phyloP scores from a whole-genome alignment of 2,329 filamentous ascomycete genomes.

The Trichoderma oligosporum region DNA sequence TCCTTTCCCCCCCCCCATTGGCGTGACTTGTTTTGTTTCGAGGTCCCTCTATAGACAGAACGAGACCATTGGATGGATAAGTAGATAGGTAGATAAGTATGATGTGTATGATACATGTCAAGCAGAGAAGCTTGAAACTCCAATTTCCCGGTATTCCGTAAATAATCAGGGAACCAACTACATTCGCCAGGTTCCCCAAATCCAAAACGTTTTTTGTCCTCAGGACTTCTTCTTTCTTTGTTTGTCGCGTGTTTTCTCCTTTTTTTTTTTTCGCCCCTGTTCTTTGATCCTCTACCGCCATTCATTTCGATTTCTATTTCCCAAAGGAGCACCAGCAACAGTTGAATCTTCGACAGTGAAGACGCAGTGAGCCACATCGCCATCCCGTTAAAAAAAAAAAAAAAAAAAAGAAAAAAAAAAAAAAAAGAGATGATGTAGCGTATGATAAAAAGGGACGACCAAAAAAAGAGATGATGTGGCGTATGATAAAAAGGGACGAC shows the following conservation, averaged over 20 bases:
- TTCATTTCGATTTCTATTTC: background rate
- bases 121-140: background rate
- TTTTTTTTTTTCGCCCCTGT: background rate
- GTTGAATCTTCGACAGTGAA: background rate
- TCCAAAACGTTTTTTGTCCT: background rate
- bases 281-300: background rate
- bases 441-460: background rate
- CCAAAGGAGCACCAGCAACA: background rate
- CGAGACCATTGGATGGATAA: background rate
- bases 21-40: constrained; percentile 2
- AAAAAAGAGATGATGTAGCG: background rate
- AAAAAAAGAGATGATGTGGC: background rate
- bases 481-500: background rate
- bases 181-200: background rate
- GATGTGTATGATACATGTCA: constrained; percentile 16
- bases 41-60: background rate
- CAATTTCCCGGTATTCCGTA: background rate
- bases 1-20: background rate
- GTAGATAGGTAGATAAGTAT: background rate
- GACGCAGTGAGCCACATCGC: background rate
- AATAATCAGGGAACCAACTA: background rate
- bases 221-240: background rate
- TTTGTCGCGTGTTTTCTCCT: background rate
- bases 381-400: background rate
- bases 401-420: too few relatives aligned